These are phyloP conservation scores for Cydonia oblonga DNA, from an alignment of 331 rosid species.

Conservation along the genomic window DNA sequence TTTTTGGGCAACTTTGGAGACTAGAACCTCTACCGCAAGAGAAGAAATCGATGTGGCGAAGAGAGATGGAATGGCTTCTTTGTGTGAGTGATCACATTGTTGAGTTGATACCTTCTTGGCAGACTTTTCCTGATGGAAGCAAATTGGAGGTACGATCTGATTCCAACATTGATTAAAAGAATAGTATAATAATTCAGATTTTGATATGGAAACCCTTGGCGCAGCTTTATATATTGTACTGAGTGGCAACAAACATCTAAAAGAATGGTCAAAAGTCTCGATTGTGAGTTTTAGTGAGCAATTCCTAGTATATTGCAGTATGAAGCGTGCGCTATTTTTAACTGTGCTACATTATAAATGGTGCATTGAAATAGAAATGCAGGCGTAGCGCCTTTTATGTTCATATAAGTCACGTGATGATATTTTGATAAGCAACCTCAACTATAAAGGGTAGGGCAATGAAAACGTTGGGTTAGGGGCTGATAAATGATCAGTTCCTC, in stretches of 20 bases:
- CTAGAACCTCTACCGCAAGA: conserved; percentile 56
- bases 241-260: neutral
- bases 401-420: neutral
- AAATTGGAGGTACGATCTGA: conserved; percentile 59
- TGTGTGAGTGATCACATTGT: conserved; percentile 88
- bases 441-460: neutral
- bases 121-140: conserved; percentile 87
- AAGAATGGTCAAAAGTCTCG: neutral
- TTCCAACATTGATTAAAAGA: neutral
- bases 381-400: neutral
- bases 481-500: neutral
- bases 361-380: neutral
- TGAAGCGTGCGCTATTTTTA: neutral
- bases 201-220: neutral
- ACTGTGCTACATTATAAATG: neutral
- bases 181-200: neutral
- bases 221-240: neutral
- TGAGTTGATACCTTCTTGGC: conserved; percentile 79
- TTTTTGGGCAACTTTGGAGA: conserved; percentile 94
- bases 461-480: no score
- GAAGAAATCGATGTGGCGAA: conserved; percentile 83
- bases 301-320: neutral
- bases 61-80: conserved; percentile 91
- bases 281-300: neutral
- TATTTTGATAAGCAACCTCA: neutral